These are phyloP conservation scores for Lagenidium giganteum DNA, from an alignment of 352 stramenopile species.

Conservation along the genomic window DNA sequence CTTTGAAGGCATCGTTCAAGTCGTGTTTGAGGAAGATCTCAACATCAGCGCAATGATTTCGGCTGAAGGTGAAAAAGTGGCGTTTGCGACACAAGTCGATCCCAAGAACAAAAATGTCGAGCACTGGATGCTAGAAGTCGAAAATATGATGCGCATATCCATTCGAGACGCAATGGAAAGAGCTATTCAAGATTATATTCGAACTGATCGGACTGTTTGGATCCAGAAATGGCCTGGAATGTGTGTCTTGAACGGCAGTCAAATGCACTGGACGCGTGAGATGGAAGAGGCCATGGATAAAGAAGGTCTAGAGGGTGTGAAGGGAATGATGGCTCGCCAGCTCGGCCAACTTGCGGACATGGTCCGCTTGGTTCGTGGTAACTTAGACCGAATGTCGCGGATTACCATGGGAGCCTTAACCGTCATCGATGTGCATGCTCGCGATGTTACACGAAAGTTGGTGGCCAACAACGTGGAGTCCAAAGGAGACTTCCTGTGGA, in stretches of 20 bases:
- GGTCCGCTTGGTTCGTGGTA: constrained; percentile 88
- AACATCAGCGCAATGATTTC: constrained; percentile 92
- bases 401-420: constrained; percentile 90
- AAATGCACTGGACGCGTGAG: constrained; percentile 93
- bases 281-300: constrained; percentile 86
- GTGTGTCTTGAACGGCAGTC: constrained; percentile 89
- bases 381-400: constrained; percentile 82
- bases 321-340: constrained; percentile 76
- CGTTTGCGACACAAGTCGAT: constrained; percentile 80
- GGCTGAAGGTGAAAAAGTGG: constrained; percentile 86
- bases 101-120: constrained; percentile 91
- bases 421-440: constrained; percentile 95
- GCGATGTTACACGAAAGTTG: constrained; percentile 92
- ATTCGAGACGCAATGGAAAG: constrained; percentile 86
- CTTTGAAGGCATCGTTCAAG: constrained; percentile 91
- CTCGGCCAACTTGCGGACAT: constrained; percentile 91
- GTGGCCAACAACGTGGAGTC: constrained; percentile 85
- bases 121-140: constrained; percentile 92
- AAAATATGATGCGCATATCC: constrained; percentile 91
- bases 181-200: constrained; percentile 86
- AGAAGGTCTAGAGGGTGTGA: constrained; percentile 68
- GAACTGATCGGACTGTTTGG: constrained; percentile 83
- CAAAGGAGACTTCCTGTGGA: constrained; percentile 87
- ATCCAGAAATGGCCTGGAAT: constrained; percentile 91
- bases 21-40: constrained; percentile 85